Conservation (phyloP, 2,329 filamentous ascomycete species). For the Aureobasidium lini region DNA sequence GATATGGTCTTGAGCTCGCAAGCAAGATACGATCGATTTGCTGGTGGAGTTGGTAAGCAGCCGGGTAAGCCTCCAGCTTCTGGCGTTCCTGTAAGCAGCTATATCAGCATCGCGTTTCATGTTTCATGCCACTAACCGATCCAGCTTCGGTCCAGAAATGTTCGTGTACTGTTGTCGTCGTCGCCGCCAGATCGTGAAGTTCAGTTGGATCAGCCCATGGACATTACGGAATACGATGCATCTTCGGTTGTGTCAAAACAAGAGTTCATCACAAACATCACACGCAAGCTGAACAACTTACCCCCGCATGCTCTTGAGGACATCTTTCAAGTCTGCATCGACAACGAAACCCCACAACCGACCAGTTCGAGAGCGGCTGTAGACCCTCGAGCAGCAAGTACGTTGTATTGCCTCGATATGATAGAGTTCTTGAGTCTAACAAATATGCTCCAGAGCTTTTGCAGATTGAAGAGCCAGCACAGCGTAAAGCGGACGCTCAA, state of each 20-base stretch:
- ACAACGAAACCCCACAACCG: neutral
- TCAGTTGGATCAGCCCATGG: neutral
- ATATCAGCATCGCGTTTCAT: neutral
- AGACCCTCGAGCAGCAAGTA: constrained; percentile 8
- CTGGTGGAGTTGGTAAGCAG: neutral
- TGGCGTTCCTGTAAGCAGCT: neutral
- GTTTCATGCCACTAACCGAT: neutral
- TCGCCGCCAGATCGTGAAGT: neutral
- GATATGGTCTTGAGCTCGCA: constrained; percentile 6
- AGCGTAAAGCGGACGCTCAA: neutral
- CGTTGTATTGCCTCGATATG: neutral
- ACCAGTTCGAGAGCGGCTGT: neutral
- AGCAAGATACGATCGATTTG: neutral
- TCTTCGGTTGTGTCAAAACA: neutral
- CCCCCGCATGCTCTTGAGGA: neutral
- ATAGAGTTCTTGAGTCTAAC: neutral
- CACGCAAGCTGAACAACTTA: neutral
- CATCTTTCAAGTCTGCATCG: neutral
- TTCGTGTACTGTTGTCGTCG: neutral
- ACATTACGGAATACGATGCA: neutral
- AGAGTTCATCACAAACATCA: neutral
- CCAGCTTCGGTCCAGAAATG: constrained; percentile 1
- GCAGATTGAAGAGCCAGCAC: neutral
- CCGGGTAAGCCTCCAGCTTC: neutral
- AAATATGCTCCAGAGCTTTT: neutral